Base-by-base conservation (phyloP, 1,139 yeast genomes). In the Debaryomyces singareniensis region DNA sequence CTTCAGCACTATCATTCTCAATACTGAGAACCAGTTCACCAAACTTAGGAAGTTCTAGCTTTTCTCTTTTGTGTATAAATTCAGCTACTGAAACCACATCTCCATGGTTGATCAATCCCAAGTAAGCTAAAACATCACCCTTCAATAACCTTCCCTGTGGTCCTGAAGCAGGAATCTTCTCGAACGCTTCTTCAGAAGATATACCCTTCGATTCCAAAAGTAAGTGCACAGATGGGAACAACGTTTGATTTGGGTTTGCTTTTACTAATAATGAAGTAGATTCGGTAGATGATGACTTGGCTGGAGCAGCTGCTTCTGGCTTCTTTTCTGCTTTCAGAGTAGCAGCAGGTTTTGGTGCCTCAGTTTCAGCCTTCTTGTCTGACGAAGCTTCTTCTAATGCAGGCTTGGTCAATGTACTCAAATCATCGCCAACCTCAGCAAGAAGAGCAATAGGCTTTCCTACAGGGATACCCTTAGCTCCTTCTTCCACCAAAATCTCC, bases 391-490 rank as follows among this genome's bases (percentile, higher is more conserved):
- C 41, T 13, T 36, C 33, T 20, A 47, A 52, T 10, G 57, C 53
- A 14, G 96, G 95, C 37, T 70, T 58, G 42, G 74, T 78, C 40
- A 89, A 60, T 11, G 72, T 57, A 9, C 72, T 48, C 43, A 89
- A 53, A 47, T 87, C 95, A 51, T 91, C 98, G 21, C 78, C 94
- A 2, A 76, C 80, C 45, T 89, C 97, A 5, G 96, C 96, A 37
- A 84, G 47, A 34, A 75, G 75, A 1, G 96, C 98, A 58, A 91
- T 91, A 18, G 95, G 80, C 31, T 72, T 65, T 5, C 96, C 96
- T n/a, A 91, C 97, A 9, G 78, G 75, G 32, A 91, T 67, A 20
- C 79, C 91, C 38, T 75, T 77, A 27, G 76, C 74, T 4, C 98
- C 98, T 36, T 83, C 78, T 23, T 64, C 67, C 15, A 57, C 61